Evolutionary conservation across 129 eudicot species (phyloP), one percentile per base, ranked within the genome.

Genomic region (Dittrichia graveolens): DNA sequence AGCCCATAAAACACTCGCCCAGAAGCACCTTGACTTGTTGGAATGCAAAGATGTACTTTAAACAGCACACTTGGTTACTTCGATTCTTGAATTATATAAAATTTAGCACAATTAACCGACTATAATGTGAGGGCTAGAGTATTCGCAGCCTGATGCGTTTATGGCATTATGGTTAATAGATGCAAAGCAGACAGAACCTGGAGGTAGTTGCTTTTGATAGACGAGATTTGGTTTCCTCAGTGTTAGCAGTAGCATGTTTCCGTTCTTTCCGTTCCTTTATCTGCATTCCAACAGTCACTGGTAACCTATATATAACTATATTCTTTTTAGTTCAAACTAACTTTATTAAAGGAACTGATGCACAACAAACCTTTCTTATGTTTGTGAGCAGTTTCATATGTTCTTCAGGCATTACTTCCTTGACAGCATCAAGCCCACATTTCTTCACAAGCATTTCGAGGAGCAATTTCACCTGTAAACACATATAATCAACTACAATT

Each of bases 311-410:
- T 53, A 24, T 24, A 24, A 24, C 2, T 24, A 24, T 24, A 24
- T 24, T 24, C 31, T 50, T 6, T 78, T 48, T 49, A 14, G 47
- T 41, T 65, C 5, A 38, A 19, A 48, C 8, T n/a, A 75, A 55
- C 7, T 39, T 15, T 14, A 62, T 37, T 62, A 63, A 19, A 34
- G 3, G 46, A 45, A 16, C 4, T 24, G 42, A 56, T 47, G 5
- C 35, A n/a, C 19, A 62, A 48, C 78, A 58, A 61, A 95, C 99
- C 97, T 95, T 95, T 78, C 99, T 78, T 69, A 95, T 90, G 72
- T 95, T 95, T 5, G 97, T 95, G 14, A 94, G 96, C 55, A 90
- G 96, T 80, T 94, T 94, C 91, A 86, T 86, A 77, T 94, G 99
- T 64, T 88, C 96, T 83, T 90, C 97, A 45, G 99, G 99, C 99